phyloP scores from a whole-genome alignment of 345 rosid species.

The Salix caprea region DNA sequence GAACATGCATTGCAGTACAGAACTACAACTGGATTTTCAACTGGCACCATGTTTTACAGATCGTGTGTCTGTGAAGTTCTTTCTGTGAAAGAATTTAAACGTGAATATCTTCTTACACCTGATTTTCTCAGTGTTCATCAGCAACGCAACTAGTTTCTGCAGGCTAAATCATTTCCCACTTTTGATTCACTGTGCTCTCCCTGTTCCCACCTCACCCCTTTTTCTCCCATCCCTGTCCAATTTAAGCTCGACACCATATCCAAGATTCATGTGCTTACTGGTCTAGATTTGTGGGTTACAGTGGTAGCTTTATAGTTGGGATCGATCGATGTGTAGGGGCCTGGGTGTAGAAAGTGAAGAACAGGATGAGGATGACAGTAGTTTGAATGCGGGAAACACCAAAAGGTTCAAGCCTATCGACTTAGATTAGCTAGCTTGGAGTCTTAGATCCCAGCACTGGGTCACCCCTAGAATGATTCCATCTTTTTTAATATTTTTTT shows the following conservation, averaged over 20 bases:
- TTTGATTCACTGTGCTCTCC: not conserved
- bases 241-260: not conserved
- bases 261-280: not conserved
- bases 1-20: too few species aligned
- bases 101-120: too few species aligned
- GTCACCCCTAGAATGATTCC: constrained; percentile 26
- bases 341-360: constrained; percentile 21
- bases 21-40: too few species aligned
- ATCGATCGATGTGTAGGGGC: constrained; percentile 37
- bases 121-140: too few species aligned
- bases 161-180: too few species aligned
- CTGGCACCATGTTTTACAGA: too few species aligned
- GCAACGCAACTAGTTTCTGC: too few species aligned
- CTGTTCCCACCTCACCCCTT: not conserved
- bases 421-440: constrained; percentile 12
- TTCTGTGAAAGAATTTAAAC: too few species aligned
- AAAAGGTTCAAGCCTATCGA: constrained; percentile 18
- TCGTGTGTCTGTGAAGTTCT: too few species aligned
- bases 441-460: constrained; percentile 28
- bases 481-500: constrained; percentile 14
- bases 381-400: constrained; percentile 46
- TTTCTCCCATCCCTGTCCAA: not conserved
- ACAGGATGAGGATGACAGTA: constrained; percentile 23
- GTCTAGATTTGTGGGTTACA: not conserved
- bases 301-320: constrained; percentile 12